These are phyloP conservation scores for Geosmithia morbida DNA, from an alignment of 2,329 filamentous ascomycete genomes.

Conservation along the genomic window DNA sequence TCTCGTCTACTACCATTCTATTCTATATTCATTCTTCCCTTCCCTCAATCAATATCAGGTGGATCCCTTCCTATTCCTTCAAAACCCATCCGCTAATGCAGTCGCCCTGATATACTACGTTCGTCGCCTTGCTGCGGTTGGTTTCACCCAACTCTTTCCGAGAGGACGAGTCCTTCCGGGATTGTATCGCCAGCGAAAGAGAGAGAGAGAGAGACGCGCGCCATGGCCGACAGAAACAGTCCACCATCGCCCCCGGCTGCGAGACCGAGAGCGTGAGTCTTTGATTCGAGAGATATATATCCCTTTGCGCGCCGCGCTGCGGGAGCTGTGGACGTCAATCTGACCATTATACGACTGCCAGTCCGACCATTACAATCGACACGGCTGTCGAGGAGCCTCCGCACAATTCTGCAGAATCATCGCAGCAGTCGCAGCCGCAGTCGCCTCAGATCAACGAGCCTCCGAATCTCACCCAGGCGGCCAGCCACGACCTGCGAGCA, in stretches of 20 bases:
- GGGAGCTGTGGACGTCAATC: background rate
- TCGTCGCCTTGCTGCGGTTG: background rate
- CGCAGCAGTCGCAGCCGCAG: constrained; percentile 7
- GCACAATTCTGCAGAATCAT: background rate
- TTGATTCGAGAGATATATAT: too few species aligned
- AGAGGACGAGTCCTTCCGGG: background rate
- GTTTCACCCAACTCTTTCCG: background rate
- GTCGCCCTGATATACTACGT: background rate
- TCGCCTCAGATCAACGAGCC: background rate
- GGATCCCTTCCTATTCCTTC: background rate
- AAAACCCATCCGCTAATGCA: background rate
- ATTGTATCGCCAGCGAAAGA: too few species aligned
- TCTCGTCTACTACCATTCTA: background rate
- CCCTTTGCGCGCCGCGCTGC: background rate
- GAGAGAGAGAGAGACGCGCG: background rate
- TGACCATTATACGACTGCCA: constrained; percentile 7
- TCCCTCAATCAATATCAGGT: background rate
- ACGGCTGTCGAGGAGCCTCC: constrained; percentile 21
- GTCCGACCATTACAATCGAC: constrained; percentile 40
- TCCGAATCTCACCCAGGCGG: background rate
- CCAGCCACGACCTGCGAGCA: background rate
- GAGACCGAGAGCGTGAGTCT: background rate
- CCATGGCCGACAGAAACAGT: background rate
- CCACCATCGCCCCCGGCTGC: background rate
- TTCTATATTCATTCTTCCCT: background rate